Conservation (phyloP, 2,329 filamentous ascomycete species). For the Graphium sp. region DNA sequence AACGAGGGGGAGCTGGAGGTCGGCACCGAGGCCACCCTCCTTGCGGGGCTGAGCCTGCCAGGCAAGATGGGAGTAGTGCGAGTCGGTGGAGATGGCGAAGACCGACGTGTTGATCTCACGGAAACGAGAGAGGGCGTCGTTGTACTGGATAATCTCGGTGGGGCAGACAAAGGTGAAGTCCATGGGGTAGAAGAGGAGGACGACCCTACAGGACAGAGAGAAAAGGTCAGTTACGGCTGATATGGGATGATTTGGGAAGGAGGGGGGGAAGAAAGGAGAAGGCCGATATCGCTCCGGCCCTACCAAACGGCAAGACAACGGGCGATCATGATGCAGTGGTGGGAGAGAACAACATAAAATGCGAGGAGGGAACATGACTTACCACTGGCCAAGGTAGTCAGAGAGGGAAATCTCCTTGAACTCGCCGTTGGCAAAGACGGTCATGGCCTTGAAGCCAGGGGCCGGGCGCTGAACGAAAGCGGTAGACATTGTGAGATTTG, state of each 20-base stretch:
- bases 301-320: no score
- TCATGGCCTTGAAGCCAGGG: constrained; percentile 29
- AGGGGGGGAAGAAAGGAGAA: background rate
- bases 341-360: no score
- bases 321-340: no score
- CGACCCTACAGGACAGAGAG: constrained; percentile 24
- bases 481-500: constrained; percentile 18
- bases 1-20: constrained; percentile 42
- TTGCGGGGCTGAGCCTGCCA: constrained; percentile 41
- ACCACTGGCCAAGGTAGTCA: constrained; percentile 30
- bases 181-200: constrained; percentile 51
- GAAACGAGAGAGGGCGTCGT: constrained; percentile 43
- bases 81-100: constrained; percentile 44
- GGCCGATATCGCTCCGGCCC: no score
- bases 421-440: constrained; percentile 28
- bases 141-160: constrained; percentile 49
- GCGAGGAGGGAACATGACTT: constrained; percentile 5
- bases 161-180: constrained; percentile 54
- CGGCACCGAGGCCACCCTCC: constrained; percentile 42
- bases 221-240: background rate
- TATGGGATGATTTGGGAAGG: background rate
- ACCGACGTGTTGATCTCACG: constrained; percentile 39
- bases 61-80: constrained; percentile 36
- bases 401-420: constrained; percentile 27
- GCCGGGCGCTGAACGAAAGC: constrained; percentile 30